These are phyloP conservation scores for Immersiella caudata DNA, from an alignment of 495 filamentous ascomycete genomes.

Conservation along the genomic window DNA sequence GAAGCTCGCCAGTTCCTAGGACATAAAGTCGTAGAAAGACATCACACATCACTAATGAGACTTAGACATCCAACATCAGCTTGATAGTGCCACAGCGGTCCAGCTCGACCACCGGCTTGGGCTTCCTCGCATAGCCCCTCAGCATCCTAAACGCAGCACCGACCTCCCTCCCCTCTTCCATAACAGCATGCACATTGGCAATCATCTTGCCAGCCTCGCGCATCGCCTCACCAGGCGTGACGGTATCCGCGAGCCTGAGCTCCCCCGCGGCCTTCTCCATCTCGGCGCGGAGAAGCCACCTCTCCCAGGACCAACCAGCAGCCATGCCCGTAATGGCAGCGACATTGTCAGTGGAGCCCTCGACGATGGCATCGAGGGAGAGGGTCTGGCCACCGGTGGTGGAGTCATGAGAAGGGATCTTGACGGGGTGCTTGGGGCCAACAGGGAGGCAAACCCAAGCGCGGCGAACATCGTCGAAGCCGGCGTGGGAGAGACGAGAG, in stretches of 20 bases:
- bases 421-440: slow-evolving; percentile 61
- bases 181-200: slow-evolving; percentile 74
- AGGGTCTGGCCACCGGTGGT: slow-evolving; percentile 50
- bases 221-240: slow-evolving; percentile 48
- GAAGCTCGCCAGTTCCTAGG: background rate
- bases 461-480: slow-evolving; percentile 79
- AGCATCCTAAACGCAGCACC: slow-evolving; percentile 86
- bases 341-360: slow-evolving; percentile 71
- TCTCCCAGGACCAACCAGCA: slow-evolving; percentile 93
- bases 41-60: no score
- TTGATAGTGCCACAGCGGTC: slow-evolving; percentile 23
- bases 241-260: slow-evolving; percentile 54
- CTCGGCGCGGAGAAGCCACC: slow-evolving; percentile 87
- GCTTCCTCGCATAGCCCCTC: slow-evolving; percentile 89
- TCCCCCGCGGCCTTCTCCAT: slow-evolving; percentile 76
- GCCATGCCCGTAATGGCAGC: slow-evolving; percentile 79
- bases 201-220: slow-evolving; percentile 59
- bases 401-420: slow-evolving; percentile 36
- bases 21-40: no score
- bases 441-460: slow-evolving; percentile 91
- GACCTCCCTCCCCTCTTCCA: slow-evolving; percentile 80
- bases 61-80: slow-evolving; percentile 26
- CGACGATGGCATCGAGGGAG: slow-evolving; percentile 66
- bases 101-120: slow-evolving; percentile 33
- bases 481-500: slow-evolving; percentile 67